A percentile compares a stretch with the other conserved stretches of the same genome.
Evolutionary conservation across 352 stramenopile species (phyloP).

Genomic region (Globisporangium megalacanthum): DNA sequence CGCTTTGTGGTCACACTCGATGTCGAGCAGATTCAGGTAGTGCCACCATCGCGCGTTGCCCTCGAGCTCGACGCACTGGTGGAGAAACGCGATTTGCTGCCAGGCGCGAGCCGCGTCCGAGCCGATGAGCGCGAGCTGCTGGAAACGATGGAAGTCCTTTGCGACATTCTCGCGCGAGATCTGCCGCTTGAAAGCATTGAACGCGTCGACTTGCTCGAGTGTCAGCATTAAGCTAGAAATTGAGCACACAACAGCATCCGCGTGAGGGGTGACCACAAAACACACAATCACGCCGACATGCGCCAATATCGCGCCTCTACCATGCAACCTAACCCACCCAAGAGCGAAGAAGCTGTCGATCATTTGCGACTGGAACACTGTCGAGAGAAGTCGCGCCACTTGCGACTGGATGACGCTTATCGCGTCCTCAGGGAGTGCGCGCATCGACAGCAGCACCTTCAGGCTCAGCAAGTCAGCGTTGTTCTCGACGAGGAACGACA

Average conservation of each 20-base stretch:
- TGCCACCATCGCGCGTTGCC: slow-evolving; percentile 82
- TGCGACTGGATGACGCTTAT: slow-evolving; percentile 39
- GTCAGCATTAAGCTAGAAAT: slow-evolving; percentile 55
- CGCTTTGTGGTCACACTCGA: slow-evolving; percentile 70
- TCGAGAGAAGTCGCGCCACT: slow-evolving; percentile 51
- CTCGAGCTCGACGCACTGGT: slow-evolving; percentile 78
- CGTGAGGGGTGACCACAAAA: not conserved
- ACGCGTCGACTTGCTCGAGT: slow-evolving; percentile 70
- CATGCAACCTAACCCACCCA: slow-evolving; percentile 21
- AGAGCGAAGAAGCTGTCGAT: slow-evolving; percentile 71
- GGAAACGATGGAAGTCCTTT: slow-evolving; percentile 79
- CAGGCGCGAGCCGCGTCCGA: slow-evolving; percentile 69
- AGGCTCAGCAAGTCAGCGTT: slow-evolving; percentile 59
- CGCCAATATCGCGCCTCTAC: no score
- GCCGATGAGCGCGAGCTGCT: slow-evolving; percentile 66
- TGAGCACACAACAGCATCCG: slow-evolving; percentile 1
- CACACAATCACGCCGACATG: not conserved
- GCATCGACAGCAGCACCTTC: slow-evolving; percentile 58
- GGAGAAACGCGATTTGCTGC: slow-evolving; percentile 76
- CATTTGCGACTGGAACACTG: slow-evolving; percentile 58
- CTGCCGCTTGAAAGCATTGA: slow-evolving; percentile 62
- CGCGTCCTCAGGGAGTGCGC: slow-evolving; percentile 46
- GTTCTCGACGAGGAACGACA: slow-evolving; percentile 67
- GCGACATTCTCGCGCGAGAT: slow-evolving; percentile 76
- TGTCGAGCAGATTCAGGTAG: slow-evolving; percentile 69